Evolutionary conservation across 2,329 filamentous ascomycete genomes (phyloP), one percentile per base, ranked within the genome.

Genomic region (Colletotrichum chlorophyti): DNA sequence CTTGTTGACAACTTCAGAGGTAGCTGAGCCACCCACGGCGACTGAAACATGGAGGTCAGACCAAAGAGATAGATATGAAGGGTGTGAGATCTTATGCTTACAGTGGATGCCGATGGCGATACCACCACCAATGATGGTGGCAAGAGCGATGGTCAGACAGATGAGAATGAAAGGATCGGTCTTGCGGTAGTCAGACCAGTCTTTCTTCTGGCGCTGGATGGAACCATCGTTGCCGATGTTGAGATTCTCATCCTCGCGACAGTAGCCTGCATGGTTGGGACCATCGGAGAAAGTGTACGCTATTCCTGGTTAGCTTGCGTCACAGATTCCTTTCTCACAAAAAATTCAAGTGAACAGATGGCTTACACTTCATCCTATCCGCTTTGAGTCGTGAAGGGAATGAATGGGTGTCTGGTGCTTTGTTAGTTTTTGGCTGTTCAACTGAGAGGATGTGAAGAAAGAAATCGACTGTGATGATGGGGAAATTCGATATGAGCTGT

Each of bases 181-280:
- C 57, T 59, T 59, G 57, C 43, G 57, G 15, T 59, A 59, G 24
- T 23, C 37, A 23, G 35, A 40, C 57, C 57, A 59, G 37, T 59
- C 37, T 21, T 59, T 49, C 10, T 14, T 19, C 12, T 53, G 17
- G 26, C 43, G 45, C 27, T 37, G 24, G 31, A 55, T 34, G 10
- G 57, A 24, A 15, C 52, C 57, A 31, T 59, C 41, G 11, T 38
- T 26, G 8, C 14, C 45, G 31, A 55, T 45, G 9, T 23, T 43
- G 37, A 59, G 26, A 21, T 49, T 31, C 14, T 55, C 43, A 29
- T 57, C 42, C 43, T 59, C 57, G 15, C 41, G 29, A 10, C 48
- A 48, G 35, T 58, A 58, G 19, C 54, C 50, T 41, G 23, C n/a
- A 23, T 31, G 42, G 34, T 26, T 27, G 38, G 37, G 26, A 23